Evolutionary conservation across 1,284 basidiomycete genomes (phyloP), one percentile per base, ranked within the genome.

Genomic region (Naganishia albida): DNA sequence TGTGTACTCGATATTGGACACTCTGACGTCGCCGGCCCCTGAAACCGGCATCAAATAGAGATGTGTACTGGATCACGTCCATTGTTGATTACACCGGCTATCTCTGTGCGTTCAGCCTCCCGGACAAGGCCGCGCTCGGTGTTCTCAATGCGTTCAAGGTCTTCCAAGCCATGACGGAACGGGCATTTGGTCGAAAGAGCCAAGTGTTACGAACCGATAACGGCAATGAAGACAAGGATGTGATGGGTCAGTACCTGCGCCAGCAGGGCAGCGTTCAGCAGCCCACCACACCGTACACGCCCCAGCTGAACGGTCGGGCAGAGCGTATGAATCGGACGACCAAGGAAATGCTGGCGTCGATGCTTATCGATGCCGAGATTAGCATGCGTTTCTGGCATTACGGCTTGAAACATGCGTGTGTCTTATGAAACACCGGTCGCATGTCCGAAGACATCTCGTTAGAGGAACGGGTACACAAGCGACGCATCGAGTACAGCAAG

Each of bases 221-320:
- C n/a, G 72, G 73, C 30, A 67, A 68, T 28, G 69, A 74, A 68
- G 71, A 69, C 57, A 50, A 53, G 20, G 64, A 49, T 20, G 26
- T n/a, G 8, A 52, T 59, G 46, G 34, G 42, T 7, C n/a, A 34
- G 10, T 65, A 65, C 40, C 30, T 65, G n/a, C 38, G 16, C 2
- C 20, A 34, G 20, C 12, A 16, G 23, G 64, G 64, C 8, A 60
- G 59, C 18, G 42, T 63, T 42, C 59, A 63, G 2, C 48, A 66
- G n/a, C 34, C 26, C 18, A 70, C 72, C 1, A 60, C 64, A 7
- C 67, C 72, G 1, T 70, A 74, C 54, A 69, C 69, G 12, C 73
- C 70, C 12, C 68, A 72, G 57, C 18, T 71, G 64, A 73, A 78
- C 68, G 66, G 80, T 69, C 68, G 72, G 42, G 67, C 73, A 28